Evolutionary conservation across 2,329 filamentous ascomycete genomes (phyloP).

Genomic region (Pseudogymnoascus sp.): DNA sequence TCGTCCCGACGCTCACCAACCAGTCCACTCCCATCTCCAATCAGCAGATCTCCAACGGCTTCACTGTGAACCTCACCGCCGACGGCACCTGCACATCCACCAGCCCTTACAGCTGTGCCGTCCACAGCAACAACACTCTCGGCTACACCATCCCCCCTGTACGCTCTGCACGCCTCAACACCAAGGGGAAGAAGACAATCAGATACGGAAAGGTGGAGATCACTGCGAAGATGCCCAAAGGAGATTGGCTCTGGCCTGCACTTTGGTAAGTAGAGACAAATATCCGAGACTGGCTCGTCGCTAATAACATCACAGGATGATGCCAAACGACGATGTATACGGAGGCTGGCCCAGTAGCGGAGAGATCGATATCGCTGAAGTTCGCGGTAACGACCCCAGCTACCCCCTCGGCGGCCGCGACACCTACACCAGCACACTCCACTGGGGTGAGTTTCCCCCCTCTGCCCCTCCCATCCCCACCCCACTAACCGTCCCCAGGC

Average conservation of each 20-base stretch:
- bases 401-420: slow-evolving; percentile 36
- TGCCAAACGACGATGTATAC: slow-evolving; percentile 40
- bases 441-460: slow-evolving; percentile 35
- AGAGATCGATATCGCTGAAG: slow-evolving; percentile 47
- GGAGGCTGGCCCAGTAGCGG: slow-evolving; percentile 44
- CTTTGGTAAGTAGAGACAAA: slow-evolving; percentile 23
- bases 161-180: slow-evolving; percentile 40
- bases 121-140: slow-evolving; percentile 35
- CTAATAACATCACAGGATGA: slow-evolving; percentile 33
- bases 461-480: slow-evolving; percentile 6
- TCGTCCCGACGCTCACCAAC: slow-evolving; percentile 45
- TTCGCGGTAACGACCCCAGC: slow-evolving; percentile 37
- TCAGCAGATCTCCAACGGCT: slow-evolving; percentile 32
- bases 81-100: slow-evolving; percentile 36
- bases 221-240: slow-evolving; percentile 42
- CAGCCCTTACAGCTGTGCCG: slow-evolving; percentile 26
- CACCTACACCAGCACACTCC: slow-evolving; percentile 35
- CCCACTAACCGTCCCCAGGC: slow-evolving; percentile 28
- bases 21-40: slow-evolving; percentile 32
- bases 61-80: slow-evolving; percentile 37
- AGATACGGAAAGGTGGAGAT: slow-evolving; percentile 46
- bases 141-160: slow-evolving; percentile 43
- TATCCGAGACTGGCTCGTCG: background rate
- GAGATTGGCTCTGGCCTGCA: slow-evolving; percentile 48
- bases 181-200: slow-evolving; percentile 39